phyloP scores from a whole-genome alignment of 495 filamentous ascomycete species.

The Friedmanniomyces endolithicus region DNA sequence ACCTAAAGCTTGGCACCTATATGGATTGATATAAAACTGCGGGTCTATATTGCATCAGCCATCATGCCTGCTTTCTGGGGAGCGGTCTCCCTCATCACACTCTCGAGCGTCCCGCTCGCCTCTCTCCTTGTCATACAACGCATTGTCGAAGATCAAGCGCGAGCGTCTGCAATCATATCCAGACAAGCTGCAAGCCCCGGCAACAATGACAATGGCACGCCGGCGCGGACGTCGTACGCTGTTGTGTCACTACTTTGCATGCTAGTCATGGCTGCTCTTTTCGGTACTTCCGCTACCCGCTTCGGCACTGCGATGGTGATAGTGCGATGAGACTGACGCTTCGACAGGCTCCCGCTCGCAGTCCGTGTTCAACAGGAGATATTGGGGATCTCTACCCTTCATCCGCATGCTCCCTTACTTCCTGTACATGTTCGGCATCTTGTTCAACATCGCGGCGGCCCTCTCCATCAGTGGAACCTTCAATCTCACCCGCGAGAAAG shows the following conservation, averaged over 20 bases:
- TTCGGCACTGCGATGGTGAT: too few relatives aligned
- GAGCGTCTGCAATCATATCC: background rate
- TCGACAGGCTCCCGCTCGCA: conserved; percentile 18
- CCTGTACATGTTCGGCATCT: conserved; percentile 17
- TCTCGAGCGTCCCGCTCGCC: background rate
- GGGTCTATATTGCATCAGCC: background rate
- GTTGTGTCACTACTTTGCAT: conserved; percentile 6
- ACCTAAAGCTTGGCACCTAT: too few relatives aligned
- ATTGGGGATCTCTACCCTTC: conserved; percentile 16
- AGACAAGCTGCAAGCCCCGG: background rate
- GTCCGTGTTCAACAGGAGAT: conserved; percentile 5
- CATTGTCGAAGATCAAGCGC: background rate
- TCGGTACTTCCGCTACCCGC: too few relatives aligned
- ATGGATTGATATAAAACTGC: too few relatives aligned
- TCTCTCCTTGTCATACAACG: background rate
- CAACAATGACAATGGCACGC: background rate
- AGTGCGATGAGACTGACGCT: too few relatives aligned
- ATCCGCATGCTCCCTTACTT: conserved; percentile 19
- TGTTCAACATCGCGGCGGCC: conserved; percentile 19
- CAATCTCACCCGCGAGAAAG: conserved; percentile 10
- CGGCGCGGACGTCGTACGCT: conserved; percentile 2
- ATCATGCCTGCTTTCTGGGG: background rate
- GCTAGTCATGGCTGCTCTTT: conserved; percentile 3
- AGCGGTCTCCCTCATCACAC: background rate
- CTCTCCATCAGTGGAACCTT: conserved; percentile 10